These are phyloP conservation scores for Beta macrorhiza DNA, from an alignment of 179 eudicot species.

Conservation along the genomic window DNA sequence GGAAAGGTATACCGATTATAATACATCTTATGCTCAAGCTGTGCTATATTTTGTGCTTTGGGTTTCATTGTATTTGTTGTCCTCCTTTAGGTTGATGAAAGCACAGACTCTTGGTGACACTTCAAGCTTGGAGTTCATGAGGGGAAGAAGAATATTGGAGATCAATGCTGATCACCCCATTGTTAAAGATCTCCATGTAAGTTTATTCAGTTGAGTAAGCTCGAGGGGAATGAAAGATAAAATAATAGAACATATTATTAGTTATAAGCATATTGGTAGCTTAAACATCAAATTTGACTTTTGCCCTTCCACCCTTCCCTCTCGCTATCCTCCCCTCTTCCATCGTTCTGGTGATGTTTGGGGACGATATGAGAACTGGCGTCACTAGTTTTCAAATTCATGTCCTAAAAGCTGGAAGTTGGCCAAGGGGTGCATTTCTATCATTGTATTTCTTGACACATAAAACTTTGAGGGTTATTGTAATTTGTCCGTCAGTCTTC, in stretches of 20 bases:
- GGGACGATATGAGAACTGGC: neutral
- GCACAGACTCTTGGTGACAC: constrained; percentile 98
- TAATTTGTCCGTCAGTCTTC: neutral
- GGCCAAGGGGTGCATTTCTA: neutral
- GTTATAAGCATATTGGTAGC: neutral
- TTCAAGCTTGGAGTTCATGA: constrained; percentile 92
- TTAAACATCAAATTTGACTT: neutral
- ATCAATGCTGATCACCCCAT: constrained; percentile 95
- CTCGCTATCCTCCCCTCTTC: neutral
- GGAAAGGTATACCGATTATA: constrained; percentile 61
- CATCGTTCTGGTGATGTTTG: neutral
- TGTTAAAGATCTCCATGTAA: constrained; percentile 77
- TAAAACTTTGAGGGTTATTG: neutral
- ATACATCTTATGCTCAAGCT: neutral
- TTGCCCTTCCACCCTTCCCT: neutral
- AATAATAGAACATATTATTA: neutral
- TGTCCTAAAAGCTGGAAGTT: too few relatives aligned
- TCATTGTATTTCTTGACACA: neutral
- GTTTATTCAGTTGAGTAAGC: constrained; percentile 13
- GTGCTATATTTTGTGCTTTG: neutral
- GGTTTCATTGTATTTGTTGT: neutral
- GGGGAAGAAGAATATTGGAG: constrained; percentile 91
- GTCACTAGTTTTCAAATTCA: too few relatives aligned
- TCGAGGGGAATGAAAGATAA: neutral
- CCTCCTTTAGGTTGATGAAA: constrained; percentile 68